Conservation (phyloP, 345 rosid species). For the Hibiscus trionum region DNA sequence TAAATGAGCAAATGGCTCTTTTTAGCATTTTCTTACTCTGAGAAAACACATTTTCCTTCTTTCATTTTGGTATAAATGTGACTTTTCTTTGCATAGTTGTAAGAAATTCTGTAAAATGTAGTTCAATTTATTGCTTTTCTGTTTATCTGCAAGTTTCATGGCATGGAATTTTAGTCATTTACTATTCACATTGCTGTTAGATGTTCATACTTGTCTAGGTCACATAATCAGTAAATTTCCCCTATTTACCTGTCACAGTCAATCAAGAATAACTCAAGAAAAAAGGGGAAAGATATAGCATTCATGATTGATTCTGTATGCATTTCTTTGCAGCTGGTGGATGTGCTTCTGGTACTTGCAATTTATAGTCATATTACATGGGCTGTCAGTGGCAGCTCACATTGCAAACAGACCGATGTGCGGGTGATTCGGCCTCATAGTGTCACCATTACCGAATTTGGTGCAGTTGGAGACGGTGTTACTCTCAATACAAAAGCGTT, state of each 20-base stretch:
- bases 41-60: background rate
- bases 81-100: background rate
- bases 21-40: background rate
- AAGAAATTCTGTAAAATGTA: slow-evolving; percentile 21
- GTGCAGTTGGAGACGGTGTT: slow-evolving; percentile 92
- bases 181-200: slow-evolving; percentile 6
- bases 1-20: background rate
- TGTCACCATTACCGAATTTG: slow-evolving; percentile 90
- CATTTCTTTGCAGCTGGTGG: slow-evolving; percentile 55
- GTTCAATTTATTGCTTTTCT: slow-evolving; percentile 14
- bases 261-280: background rate
- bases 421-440: slow-evolving; percentile 76
- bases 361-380: slow-evolving; percentile 39
- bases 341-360: slow-evolving; percentile 62
- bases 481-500: slow-evolving; percentile 95
- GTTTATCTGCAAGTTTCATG: slow-evolving; percentile 2
- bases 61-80: background rate
- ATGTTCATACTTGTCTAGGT: background rate
- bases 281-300: background rate
- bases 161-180: slow-evolving; percentile 21
- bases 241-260: background rate
- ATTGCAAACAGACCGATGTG: slow-evolving; percentile 41
- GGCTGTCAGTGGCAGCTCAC: slow-evolving; percentile 39
- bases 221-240: background rate
- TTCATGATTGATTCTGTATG: slow-evolving; percentile 2